Percentiles rank a stretch among this genome's conserved stretches.
These are phyloP conservation scores for Trichomonas gallinae DNA, from an alignment of 208 protist species.

Conservation along the genomic window DNA sequence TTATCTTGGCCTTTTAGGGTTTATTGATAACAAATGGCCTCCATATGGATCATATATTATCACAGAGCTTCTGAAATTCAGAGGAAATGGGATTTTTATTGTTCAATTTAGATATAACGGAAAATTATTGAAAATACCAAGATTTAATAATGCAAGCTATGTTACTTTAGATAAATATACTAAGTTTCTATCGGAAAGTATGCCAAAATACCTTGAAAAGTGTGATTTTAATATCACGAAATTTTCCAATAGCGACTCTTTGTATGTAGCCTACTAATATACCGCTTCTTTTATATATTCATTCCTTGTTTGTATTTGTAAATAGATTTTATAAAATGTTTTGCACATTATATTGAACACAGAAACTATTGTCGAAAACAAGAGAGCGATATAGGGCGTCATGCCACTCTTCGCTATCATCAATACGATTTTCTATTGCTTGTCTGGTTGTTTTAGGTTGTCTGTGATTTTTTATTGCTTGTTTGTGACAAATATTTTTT, in stretches of 20 bases:
- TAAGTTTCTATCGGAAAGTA: neutral
- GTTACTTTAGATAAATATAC: neutral
- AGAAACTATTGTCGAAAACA: too few species aligned
- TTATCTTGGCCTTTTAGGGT: neutral
- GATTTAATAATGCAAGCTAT: neutral
- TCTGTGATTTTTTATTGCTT: too few species aligned
- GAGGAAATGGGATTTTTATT: neutral
- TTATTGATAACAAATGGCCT: neutral
- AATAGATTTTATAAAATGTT: too few species aligned
- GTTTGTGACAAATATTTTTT: too few species aligned
- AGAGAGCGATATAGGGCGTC: too few species aligned
- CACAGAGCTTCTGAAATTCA: neutral
- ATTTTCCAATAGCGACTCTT: neutral
- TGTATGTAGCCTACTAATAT: neutral
- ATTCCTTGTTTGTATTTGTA: too few species aligned
- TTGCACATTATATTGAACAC: too few species aligned
- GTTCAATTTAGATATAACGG: slow-evolving; percentile 9
- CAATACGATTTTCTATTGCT: too few species aligned
- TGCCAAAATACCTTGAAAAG: neutral
- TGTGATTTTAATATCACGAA: neutral
- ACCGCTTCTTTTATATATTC: too few species aligned
- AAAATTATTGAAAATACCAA: neutral
- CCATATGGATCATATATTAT: slow-evolving; percentile 8
- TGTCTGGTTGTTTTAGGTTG: too few species aligned
- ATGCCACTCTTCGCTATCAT: too few species aligned